Conservation (phyloP, 1,139 yeast genomes). For the Candida glucosophila region DNA sequence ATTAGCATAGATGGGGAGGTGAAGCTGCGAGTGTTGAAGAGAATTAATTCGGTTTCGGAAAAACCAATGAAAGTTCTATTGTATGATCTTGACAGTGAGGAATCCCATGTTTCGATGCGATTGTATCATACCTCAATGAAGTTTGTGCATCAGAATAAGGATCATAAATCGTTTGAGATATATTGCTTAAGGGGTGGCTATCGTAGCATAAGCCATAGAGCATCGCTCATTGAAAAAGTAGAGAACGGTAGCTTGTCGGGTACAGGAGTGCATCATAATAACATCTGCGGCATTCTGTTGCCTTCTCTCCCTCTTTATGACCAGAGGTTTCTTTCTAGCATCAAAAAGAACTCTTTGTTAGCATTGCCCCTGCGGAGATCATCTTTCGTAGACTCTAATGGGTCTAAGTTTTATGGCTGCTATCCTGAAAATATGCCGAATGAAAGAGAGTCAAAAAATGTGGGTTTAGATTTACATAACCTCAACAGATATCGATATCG, state of each 20-base stretch:
- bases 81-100: constrained; percentile 36
- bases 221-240: constrained; percentile 1
- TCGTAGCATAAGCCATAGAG: constrained; percentile 5
- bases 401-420: too few relatives aligned
- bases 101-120: constrained; percentile 22
- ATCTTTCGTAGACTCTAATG: too few relatives aligned
- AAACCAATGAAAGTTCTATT: constrained; percentile 29
- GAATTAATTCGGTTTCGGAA: constrained; percentile 6
- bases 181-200: constrained; percentile 33
- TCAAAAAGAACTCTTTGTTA: constrained; percentile 20
- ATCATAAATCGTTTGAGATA: constrained; percentile 13
- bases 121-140: constrained; percentile 35
- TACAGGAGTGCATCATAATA: too few relatives aligned
- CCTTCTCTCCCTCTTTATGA: constrained; percentile 27
- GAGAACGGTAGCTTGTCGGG: not conserved
- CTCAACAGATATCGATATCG: constrained; percentile 28
- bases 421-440: too few relatives aligned
- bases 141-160: constrained; percentile 17
- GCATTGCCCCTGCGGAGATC: too few relatives aligned
- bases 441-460: too few relatives aligned
- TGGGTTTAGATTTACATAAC: too few relatives aligned
- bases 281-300: constrained; percentile 25
- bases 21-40: constrained; percentile 11
- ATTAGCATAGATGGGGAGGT: constrained; percentile 14
- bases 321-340: constrained; percentile 22